These are phyloP conservation scores for Talaromyces sp. DNA, from an alignment of 2,329 filamentous ascomycete genomes.

Conservation along the genomic window DNA sequence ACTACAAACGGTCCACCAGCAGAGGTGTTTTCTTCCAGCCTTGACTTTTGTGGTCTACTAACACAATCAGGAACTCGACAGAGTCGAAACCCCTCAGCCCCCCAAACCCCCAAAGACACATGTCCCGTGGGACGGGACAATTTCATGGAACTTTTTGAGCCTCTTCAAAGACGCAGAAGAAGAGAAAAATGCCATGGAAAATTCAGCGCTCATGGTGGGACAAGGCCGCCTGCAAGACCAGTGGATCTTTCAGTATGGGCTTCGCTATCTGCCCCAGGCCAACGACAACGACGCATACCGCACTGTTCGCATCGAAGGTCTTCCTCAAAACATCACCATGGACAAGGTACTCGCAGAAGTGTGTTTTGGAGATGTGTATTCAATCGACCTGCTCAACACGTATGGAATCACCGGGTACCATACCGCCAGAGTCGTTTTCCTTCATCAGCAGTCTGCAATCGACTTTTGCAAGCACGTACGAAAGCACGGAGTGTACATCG, in stretches of 20 bases:
- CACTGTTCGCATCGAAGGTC: conserved; percentile 23
- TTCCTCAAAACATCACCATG: conserved; percentile 18
- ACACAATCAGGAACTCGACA: neutral
- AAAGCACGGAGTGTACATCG: conserved; percentile 15
- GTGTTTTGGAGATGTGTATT: conserved; percentile 21
- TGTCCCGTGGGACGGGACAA: conserved; percentile 9
- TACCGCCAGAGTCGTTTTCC: conserved; percentile 25
- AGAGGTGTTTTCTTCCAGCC: no score
- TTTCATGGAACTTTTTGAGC: conserved; percentile 11
- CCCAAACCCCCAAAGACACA: neutral
- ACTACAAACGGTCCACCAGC: neutral
- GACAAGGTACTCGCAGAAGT: conserved; percentile 19
- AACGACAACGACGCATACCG: conserved; percentile 21
- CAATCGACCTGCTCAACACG: conserved; percentile 24
- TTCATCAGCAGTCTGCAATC: conserved; percentile 19
- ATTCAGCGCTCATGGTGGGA: conserved; percentile 8
- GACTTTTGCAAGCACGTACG: conserved; percentile 15
- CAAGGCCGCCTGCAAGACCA: conserved; percentile 11
- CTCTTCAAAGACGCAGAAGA: conserved; percentile 18
- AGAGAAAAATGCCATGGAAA: conserved; percentile 14
- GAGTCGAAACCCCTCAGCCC: no score
- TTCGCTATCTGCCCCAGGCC: conserved; percentile 23
- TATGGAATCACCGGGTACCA: conserved; percentile 21
- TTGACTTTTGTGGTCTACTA: neutral
- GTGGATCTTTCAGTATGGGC: conserved; percentile 24